Evolutionary conservation across 2,329 filamentous ascomycete species (phyloP), one percentile per base, ranked within the genome.

Genomic region (Stagonosporopsis cucurbitacearum): DNA sequence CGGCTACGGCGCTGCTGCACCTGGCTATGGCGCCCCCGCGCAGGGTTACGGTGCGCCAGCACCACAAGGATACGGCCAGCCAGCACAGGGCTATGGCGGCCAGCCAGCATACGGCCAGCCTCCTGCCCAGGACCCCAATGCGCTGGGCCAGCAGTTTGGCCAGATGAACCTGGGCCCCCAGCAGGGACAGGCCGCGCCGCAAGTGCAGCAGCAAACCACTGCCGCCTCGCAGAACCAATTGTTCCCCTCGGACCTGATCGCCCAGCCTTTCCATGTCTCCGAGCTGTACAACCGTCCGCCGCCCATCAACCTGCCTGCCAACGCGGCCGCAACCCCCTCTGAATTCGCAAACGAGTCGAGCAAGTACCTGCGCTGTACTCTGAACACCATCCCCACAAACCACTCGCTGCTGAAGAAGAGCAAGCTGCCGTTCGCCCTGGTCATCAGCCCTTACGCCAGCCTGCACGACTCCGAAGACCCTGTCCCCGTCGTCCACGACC

Each of bases 371-470:
- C 91, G 95, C 66, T 98, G 95, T 19, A 98, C 95, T 6, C 80
- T 99, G 62, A 98, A 98, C 76, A 92, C 92, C 23, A 88, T 97
- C 39, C 95, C 95, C 2, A 96, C 92, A 20, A 97, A 91, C 55
- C 87, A 96, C 76, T 95, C 91, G 19, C 84, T 98, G 23, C 84
- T 99, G 57, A 99, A 98, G 81, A 98, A 98, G 81, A 96, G 93
- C 52, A 95, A 69, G 77, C 84, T 99, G 55, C 95, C 95, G 0
- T 96, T 98, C 73, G 93, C 94, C 36, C 87, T 99, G 33, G 88
- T 98, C 60, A 97, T 99, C 64, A 94, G 98, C 77, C 95, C 95
- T 13, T 99, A 98, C 71, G 92, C 88, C 35, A 87, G 93, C 23
- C 86, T 99, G 26, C 94, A 97, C 74, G 95, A 99, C 75, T 85